Evolutionary conservation across 768 basidiomycete species (phyloP), one percentile per base, ranked within the genome.

Genomic region (Hirschioporus abietinus): DNA sequence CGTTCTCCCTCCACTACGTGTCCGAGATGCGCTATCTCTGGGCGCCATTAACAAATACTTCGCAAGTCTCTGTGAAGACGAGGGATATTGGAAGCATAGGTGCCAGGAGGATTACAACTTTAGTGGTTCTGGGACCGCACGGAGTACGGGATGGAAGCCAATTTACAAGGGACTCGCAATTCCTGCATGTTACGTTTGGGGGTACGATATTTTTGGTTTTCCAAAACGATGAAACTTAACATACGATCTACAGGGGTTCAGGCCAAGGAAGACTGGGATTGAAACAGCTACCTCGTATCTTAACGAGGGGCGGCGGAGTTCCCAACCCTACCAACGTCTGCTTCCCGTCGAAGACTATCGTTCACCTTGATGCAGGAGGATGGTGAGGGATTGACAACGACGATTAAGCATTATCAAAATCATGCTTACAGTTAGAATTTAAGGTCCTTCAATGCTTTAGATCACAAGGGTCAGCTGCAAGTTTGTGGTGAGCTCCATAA

Each of bases 391-490:
- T 64, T 65, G 60, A 8, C 30, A 30, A 7, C 52, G 57, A 36
- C 63, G 57, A 60, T 25, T 63, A 36, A 35, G 67, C 30, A 8
- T n/a, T n/a, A 63, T 25, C 27, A 61, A 63, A 9, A 30, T 57
- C 30, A 25, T 35, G 20, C 27, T 35, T 62, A 58, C 58, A 65
- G 2, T 64, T 25, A 20, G 1, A 36, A 20, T 42, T 24, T 34
- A 66, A 95, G 92, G 92, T 92, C 89, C 35, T 96, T 94, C 76
- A 89, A 93, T 72, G 93, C 92, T 1, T 77, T 96, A 57, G 91
- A 95, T 75, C 87, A 91, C 0, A 75, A 83, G 62, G 94, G 94
- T 7, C 76, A 78, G 34, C 76, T 96, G 24, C 83, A 88, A 72
- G 88, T 88, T n/a, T 96, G 94, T 92, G 95, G 92, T 91, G 71